These are phyloP conservation scores for Helotiales sp. DNA, from an alignment of 2,329 filamentous ascomycete genomes.

Conservation along the genomic window DNA sequence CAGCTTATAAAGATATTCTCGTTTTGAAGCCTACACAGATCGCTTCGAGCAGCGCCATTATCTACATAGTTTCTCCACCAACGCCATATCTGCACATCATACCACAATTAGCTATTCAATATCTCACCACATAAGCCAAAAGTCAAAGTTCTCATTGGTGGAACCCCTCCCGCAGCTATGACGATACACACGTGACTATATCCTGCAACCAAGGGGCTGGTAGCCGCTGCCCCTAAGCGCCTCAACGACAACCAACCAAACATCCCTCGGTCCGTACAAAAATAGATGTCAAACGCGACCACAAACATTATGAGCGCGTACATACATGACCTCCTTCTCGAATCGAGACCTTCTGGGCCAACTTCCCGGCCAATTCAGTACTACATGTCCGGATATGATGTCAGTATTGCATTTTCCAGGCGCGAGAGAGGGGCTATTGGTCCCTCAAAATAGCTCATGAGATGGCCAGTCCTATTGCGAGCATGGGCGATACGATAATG, in stretches of 20 bases:
- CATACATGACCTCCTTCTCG: conserved; percentile 13
- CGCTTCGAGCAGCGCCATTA: not conserved
- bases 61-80: conserved; percentile 12
- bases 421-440: conserved; percentile 10
- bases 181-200: conserved; percentile 9
- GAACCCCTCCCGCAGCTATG: not conserved
- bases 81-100: conserved; percentile 4
- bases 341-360: conserved; percentile 5
- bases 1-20: not conserved
- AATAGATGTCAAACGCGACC: conserved; percentile 15
- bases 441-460: conserved; percentile 14
- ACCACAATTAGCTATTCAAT: conserved; percentile 1
- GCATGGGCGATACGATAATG: conserved; percentile 21
- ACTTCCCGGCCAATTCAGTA: not conserved
- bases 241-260: conserved; percentile 14
- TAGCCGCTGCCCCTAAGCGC: conserved; percentile 17
- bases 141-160: not conserved
- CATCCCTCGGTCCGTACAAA: conserved; percentile 2
- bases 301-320: conserved; percentile 17
- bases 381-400: conserved; percentile 7
- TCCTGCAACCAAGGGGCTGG: not conserved
- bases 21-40: not conserved
- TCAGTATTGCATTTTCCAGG: conserved; percentile 3
- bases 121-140: conserved; percentile 12
- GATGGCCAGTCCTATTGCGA: not conserved